phyloP scores from a whole-genome alignment of 768 basidiomycete species.

The Royoungia palumana region DNA sequence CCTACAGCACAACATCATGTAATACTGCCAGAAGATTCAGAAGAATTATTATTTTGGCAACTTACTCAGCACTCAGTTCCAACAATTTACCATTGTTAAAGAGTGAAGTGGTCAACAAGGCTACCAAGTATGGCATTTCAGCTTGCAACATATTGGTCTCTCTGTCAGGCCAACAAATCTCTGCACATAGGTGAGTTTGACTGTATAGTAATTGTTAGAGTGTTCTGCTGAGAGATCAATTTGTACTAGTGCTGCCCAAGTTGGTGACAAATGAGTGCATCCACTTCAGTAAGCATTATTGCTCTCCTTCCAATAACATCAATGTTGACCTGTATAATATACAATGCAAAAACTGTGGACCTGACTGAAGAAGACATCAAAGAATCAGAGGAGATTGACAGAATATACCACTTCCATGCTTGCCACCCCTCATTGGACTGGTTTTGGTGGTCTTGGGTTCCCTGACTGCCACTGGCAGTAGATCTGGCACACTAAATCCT shows the following conservation, averaged over 20 bases:
- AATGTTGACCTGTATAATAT: slow-evolving; percentile 28
- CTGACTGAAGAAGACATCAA: slow-evolving; percentile 58
- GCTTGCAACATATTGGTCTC: slow-evolving; percentile 70
- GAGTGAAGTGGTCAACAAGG: slow-evolving; percentile 57
- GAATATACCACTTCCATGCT: slow-evolving; percentile 59
- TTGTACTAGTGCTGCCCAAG: slow-evolving; percentile 63
- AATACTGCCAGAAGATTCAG: slow-evolving; percentile 55
- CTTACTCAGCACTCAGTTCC: slow-evolving; percentile 79
- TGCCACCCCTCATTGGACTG: slow-evolving; percentile 64
- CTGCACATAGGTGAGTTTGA: slow-evolving; percentile 44
- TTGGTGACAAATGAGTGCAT: slow-evolving; percentile 71
- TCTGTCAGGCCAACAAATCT: slow-evolving; percentile 66
- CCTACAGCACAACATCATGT: slow-evolving; percentile 62
- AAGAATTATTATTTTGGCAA: slow-evolving; percentile 71
- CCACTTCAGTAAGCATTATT: slow-evolving; percentile 37
- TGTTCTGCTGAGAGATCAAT: slow-evolving; percentile 11
- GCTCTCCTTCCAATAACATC: background rate
- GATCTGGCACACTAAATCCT: background rate
- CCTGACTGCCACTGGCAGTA: slow-evolving; percentile 52
- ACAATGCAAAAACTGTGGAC: slow-evolving; percentile 59
- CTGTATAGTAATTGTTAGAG: background rate
- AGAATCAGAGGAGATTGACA: slow-evolving; percentile 56
- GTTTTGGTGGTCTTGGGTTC: slow-evolving; percentile 61
- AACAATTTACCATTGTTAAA: slow-evolving; percentile 63
- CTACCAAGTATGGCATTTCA: slow-evolving; percentile 53